Evolutionary conservation across 805 yeast genomes (phyloP).

Genomic region (Candida qinlingensis): DNA sequence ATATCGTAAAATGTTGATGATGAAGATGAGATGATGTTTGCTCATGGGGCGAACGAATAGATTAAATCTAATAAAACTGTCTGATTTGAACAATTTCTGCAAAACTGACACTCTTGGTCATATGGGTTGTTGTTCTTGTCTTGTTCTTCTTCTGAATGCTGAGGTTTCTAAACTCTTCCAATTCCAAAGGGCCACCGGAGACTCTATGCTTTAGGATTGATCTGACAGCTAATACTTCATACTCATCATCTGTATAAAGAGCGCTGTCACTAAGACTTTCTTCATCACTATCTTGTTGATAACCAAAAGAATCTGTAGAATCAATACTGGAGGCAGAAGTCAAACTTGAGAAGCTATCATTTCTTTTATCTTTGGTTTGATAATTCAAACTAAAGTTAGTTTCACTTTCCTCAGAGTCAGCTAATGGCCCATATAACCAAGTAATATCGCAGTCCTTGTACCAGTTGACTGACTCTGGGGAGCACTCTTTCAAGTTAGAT

Average conservation of each 20-base stretch:
- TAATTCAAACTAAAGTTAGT: slow-evolving; percentile 11
- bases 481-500: slow-evolving; percentile 49
- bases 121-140: neutral
- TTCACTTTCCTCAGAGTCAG: slow-evolving; percentile 8
- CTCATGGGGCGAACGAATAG: too few relatives aligned
- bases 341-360: slow-evolving; percentile 9
- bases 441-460: slow-evolving; percentile 91
- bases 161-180: slow-evolving; percentile 4
- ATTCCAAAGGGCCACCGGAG: slow-evolving; percentile 8
- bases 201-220: slow-evolving; percentile 18
- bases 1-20: too few relatives aligned
- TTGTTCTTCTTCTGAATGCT: neutral
- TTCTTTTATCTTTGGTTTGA: slow-evolving; percentile 1
- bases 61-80: slow-evolving; percentile 14
- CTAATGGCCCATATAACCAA: slow-evolving; percentile 87
- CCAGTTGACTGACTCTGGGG: slow-evolving; percentile 90
- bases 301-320: neutral
- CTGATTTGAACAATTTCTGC: slow-evolving; percentile 25
- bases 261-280: slow-evolving; percentile 1
- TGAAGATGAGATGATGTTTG: too few relatives aligned
- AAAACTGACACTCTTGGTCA: slow-evolving; percentile 22
- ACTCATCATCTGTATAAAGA: slow-evolving; percentile 4
- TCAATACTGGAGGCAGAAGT: slow-evolving; percentile 1
- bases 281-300: neutral
- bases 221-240: slow-evolving; percentile 9